These are phyloP conservation scores for Pyricularia sp. DNA, from an alignment of 2,329 filamentous ascomycete species.

Conservation along the genomic window DNA sequence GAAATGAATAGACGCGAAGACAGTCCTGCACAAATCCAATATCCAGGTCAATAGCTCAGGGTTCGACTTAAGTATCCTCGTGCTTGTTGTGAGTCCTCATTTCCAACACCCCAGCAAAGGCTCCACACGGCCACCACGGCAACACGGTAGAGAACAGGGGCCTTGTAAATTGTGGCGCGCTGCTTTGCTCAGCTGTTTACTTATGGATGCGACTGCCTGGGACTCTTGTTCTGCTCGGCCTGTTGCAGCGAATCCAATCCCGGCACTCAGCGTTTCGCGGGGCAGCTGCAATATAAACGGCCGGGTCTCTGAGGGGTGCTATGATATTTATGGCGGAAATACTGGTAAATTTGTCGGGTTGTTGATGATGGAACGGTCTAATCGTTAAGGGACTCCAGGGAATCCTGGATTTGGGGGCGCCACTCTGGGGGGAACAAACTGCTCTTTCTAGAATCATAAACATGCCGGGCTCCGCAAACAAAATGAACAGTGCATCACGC, in stretches of 20 bases:
- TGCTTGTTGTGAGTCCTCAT: neutral
- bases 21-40: neutral
- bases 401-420: neutral
- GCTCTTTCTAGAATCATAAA: neutral
- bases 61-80: slow-evolving; percentile 1
- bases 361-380: neutral
- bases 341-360: neutral
- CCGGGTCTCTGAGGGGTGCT: neutral
- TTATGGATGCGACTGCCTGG: neutral
- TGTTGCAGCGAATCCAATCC: neutral
- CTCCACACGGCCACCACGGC: slow-evolving; percentile 1
- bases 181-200: neutral
- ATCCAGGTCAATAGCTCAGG: neutral
- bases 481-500: neutral
- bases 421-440: neutral
- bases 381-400: neutral
- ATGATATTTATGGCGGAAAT: neutral
- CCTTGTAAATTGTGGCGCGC: neutral
- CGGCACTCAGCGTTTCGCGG: neutral
- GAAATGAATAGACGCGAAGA: neutral
- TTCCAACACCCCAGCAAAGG: neutral
- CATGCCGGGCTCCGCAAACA: neutral
- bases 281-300: neutral
- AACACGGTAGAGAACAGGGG: neutral
- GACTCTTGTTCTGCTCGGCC: neutral